Conservation (phyloP, 192 early-diverging fungal species). For the Backusella westeae region DNA sequence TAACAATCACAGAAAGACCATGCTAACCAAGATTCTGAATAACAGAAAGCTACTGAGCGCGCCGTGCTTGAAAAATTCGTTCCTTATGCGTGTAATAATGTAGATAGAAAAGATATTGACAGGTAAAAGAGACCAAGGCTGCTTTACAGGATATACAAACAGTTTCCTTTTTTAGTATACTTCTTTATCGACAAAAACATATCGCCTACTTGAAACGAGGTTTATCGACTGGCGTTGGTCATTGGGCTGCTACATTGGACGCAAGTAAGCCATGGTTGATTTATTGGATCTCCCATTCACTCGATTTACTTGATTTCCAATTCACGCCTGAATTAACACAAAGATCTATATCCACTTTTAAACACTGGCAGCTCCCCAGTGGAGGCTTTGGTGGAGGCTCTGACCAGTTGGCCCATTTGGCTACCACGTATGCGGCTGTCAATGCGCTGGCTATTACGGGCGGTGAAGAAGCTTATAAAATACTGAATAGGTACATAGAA, state of each 20-base stretch:
- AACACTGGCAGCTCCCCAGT: slow-evolving; percentile 57
- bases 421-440: slow-evolving; percentile 87
- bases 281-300: slow-evolving; percentile 87
- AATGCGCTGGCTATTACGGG: slow-evolving; percentile 80
- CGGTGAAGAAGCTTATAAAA: slow-evolving; percentile 62
- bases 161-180: slow-evolving; percentile 22
- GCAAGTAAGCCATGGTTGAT: slow-evolving; percentile 89
- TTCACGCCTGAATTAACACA: slow-evolving; percentile 47
- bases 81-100: slow-evolving; percentile 23
- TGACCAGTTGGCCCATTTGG: slow-evolving; percentile 84
- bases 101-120: slow-evolving; percentile 3
- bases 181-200: slow-evolving; percentile 57
- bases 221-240: slow-evolving; percentile 46
- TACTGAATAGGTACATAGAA: slow-evolving; percentile 53
- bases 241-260: slow-evolving; percentile 67
- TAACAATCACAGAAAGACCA: neutral
- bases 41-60: slow-evolving; percentile 29
- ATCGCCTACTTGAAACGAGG: slow-evolving; percentile 51
- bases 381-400: slow-evolving; percentile 92
- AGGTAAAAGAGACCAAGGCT: slow-evolving; percentile 14
- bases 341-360: slow-evolving; percentile 60
- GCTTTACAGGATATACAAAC: neutral
- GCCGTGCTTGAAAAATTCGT: slow-evolving; percentile 17
- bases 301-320: slow-evolving; percentile 68
- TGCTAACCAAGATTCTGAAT: slow-evolving; percentile 11